Conservation (phyloP, 768 basidiomycete genomes). For the Calvatia gigantea region DNA sequence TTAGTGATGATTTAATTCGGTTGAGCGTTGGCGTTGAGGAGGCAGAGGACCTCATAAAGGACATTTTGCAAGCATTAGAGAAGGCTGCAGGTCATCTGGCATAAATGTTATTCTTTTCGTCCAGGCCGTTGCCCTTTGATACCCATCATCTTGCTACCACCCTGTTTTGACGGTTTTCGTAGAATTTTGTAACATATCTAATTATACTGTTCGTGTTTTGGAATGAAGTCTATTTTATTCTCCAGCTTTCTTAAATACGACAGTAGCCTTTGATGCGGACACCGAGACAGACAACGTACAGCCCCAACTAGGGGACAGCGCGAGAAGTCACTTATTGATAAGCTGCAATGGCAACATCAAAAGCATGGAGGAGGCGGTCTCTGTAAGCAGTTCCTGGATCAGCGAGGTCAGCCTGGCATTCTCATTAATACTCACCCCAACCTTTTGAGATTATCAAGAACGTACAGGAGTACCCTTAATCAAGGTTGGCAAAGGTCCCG, state of each 20-base stretch:
- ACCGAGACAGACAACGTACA: too few relatives aligned
- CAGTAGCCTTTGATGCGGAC: too few relatives aligned
- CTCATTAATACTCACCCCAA: not conserved
- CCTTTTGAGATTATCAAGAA: not conserved
- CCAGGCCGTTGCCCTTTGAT: not conserved
- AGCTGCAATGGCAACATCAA: conserved; percentile 24
- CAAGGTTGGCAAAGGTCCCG: not conserved
- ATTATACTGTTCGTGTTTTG: not conserved
- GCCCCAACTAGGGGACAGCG: too few relatives aligned
- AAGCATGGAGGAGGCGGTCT: conserved; percentile 19
- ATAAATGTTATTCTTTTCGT: not conserved
- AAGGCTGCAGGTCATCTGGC: conserved; percentile 24
- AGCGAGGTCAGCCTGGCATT: conserved; percentile 19
- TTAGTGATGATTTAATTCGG: conserved; percentile 73
- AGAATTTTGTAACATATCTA: not conserved
- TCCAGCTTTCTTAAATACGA: not conserved
- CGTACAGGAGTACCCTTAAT: conserved; percentile 21
- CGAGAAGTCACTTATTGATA: conserved; percentile 10
- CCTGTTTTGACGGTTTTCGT: too few relatives aligned
- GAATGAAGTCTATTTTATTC: not conserved
- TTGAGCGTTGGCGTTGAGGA: conserved; percentile 91
- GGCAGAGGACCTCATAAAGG: conserved; percentile 70
- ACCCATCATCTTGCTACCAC: not conserved
- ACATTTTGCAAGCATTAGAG: conserved; percentile 65
- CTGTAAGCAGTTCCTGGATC: conserved; percentile 15